Conservation (phyloP, 1,284 basidiomycete genomes). For the Malassezia sympodialis region DNA sequence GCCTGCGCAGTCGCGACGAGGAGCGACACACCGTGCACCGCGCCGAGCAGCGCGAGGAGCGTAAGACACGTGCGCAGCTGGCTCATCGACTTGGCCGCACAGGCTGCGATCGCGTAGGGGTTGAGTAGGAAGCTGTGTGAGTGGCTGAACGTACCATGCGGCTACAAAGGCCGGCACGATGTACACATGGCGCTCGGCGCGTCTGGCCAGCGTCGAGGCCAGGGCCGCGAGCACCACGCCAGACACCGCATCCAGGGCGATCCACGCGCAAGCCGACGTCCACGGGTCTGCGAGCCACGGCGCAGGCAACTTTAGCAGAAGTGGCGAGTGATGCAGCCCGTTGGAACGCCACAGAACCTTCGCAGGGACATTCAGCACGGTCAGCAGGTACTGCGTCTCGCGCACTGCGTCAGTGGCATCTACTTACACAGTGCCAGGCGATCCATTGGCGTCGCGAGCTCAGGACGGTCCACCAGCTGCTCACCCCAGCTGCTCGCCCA, state of each 20-base stretch:
- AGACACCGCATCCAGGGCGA: conserved; percentile 1
- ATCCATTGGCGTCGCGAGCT: conserved; percentile 11
- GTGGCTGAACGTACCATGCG: not conserved
- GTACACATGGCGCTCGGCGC: not conserved
- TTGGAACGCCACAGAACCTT: conserved; percentile 7
- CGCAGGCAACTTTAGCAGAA: conserved; percentile 4
- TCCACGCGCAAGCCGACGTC: conserved; percentile 3
- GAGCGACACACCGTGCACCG: not conserved
- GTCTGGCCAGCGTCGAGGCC: not conserved
- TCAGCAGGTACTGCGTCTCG: conserved; percentile 3
- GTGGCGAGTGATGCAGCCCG: conserved; percentile 14
- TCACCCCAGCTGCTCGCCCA: conserved; percentile 15
- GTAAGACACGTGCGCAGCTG: conserved; percentile 4
- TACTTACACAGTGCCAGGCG: conserved; percentile 9
- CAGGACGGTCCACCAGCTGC: not conserved
- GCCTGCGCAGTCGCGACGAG: conserved; percentile 2
- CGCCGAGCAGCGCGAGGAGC: not conserved
- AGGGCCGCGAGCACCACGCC: conserved; percentile 2
- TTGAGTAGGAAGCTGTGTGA: conserved; percentile 9
- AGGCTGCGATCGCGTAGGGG: conserved; percentile 11
- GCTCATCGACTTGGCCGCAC: conserved; percentile 14
- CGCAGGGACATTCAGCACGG: not conserved
- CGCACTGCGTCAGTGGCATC: conserved; percentile 4
- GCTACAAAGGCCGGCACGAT: conserved; percentile 3
- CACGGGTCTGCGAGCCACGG: not conserved